A percentile compares a stretch with the other conserved stretches of the same genome.
Conservation (phyloP, 176 grass and related monocot genomes). For the Puya raimondii region DNA sequence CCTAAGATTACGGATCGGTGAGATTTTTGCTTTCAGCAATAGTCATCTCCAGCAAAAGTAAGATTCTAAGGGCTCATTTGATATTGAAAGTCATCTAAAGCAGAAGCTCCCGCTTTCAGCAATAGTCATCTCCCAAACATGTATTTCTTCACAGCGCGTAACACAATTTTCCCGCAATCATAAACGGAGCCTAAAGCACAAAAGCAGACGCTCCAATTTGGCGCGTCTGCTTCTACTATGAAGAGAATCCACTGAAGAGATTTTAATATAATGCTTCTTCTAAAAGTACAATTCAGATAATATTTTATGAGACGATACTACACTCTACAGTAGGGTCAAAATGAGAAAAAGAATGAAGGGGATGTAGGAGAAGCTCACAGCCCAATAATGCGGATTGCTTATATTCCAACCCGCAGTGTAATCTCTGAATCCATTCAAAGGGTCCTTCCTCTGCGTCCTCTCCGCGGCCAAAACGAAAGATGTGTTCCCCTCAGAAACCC, state of each 20-base stretch:
- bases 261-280: too few relatives aligned
- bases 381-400: constrained; percentile 63
- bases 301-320: not conserved
- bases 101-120: too few relatives aligned
- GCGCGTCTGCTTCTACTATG: too few relatives aligned
- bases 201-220: too few relatives aligned
- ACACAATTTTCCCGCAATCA: too few relatives aligned
- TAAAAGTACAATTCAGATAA: not conserved
- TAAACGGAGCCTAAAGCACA: too few relatives aligned
- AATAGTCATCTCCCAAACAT: too few relatives aligned
- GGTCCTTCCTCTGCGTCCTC: constrained; percentile 72
- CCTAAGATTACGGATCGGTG: not conserved
- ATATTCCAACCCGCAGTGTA: constrained; percentile 94
- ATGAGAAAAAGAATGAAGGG: not conserved
- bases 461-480: constrained; percentile 51
- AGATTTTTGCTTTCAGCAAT: not conserved
- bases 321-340: not conserved
- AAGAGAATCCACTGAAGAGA: too few relatives aligned
- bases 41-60: too few relatives aligned
- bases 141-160: too few relatives aligned
- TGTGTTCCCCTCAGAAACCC: constrained; percentile 17
- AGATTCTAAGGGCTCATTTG: too few relatives aligned
- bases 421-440: constrained; percentile 43
- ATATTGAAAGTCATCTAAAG: too few relatives aligned
- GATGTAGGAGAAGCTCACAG: constrained; percentile 36